Evolutionary conservation across 2,329 filamentous ascomycete species (phyloP).

Genomic region (Venturia carpophila): DNA sequence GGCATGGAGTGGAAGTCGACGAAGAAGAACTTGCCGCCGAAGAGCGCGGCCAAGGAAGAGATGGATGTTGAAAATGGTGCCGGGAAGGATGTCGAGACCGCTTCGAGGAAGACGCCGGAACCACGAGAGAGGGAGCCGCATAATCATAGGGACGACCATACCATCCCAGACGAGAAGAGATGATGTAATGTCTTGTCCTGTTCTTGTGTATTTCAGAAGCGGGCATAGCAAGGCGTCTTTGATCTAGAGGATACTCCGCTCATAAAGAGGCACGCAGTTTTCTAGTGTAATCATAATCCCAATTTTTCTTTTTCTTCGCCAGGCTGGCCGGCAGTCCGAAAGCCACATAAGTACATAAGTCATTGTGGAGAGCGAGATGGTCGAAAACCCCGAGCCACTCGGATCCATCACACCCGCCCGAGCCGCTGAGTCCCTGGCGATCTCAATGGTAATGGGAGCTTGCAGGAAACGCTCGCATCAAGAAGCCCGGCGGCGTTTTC

Average conservation of each 20-base stretch:
- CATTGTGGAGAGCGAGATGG: too few species aligned
- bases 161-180: neutral
- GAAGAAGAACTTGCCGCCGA: slow-evolving; percentile 15
- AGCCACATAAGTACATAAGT: too few species aligned
- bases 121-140: neutral
- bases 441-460: too few species aligned
- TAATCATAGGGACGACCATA: slow-evolving; percentile 4
- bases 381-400: too few species aligned
- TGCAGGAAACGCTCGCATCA: too few species aligned
- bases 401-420: too few species aligned
- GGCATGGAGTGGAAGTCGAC: slow-evolving; percentile 19
- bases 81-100: neutral
- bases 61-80: neutral
- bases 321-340: neutral
- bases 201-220: neutral
- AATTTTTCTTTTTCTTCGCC: neutral
- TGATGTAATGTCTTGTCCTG: neutral
- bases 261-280: neutral
- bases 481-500: too few species aligned
- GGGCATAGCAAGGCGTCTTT: neutral
- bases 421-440: too few species aligned
- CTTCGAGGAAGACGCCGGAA: neutral
- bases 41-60: neutral
- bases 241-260: neutral
- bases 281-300: slow-evolving; percentile 8